Conservation (phyloP, 2,329 filamentous ascomycete species). For the Knoxdaviesia proteae region DNA sequence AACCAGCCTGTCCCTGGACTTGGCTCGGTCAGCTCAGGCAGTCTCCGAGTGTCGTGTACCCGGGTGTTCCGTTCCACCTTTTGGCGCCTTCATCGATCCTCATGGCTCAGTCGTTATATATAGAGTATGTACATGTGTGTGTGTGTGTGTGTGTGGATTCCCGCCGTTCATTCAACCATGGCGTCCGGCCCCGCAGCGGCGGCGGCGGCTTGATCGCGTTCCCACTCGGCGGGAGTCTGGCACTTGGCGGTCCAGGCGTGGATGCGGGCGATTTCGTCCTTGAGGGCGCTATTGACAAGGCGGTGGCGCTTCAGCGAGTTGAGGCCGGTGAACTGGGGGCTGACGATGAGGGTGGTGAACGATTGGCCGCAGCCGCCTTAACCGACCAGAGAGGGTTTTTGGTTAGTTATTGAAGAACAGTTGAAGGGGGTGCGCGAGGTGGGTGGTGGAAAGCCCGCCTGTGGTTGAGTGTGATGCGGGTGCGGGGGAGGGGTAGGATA, state of each 20-base stretch:
- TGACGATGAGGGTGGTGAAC: conserved; percentile 39
- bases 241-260: conserved; percentile 94
- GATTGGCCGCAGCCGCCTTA: conserved; percentile 40
- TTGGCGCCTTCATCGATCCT: no score
- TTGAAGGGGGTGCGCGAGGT: conserved; percentile 3
- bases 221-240: conserved; percentile 78
- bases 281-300: conserved; percentile 64
- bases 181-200: conserved; percentile 16
- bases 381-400: background rate
- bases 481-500: conserved; percentile 3
- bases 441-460: background rate
- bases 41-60: no score
- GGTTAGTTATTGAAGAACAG: background rate
- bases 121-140: no score
- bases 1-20: no score
- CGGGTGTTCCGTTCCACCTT: no score
- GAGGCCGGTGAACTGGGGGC: conserved; percentile 47
- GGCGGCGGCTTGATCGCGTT: conserved; percentile 31
- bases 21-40: no score
- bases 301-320: conserved; percentile 68
- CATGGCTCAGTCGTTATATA: no score
- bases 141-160: background rate
- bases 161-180: background rate
- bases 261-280: conserved; percentile 73
- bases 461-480: conserved; percentile 4